Base-by-base conservation (phyloP, 352 stramenopile species). In the Halophytophthora batemanensis region DNA sequence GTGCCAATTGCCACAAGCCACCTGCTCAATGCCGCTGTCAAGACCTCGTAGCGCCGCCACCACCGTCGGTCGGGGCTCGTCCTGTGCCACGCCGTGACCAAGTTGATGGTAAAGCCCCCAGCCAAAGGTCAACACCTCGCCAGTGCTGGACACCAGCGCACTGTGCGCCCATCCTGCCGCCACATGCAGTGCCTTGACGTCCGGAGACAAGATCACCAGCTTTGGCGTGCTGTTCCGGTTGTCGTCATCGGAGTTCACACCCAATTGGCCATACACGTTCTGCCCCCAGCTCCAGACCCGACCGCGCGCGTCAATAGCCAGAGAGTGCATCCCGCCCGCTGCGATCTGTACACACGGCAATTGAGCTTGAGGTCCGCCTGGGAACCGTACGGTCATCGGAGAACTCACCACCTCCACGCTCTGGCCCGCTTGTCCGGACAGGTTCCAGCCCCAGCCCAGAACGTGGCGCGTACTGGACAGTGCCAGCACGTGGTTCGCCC, bases 31-130 rank as follows among this genome's bases (percentile, higher is more conserved):
- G 2, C 67, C 43, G 37, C 66, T 73, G 25, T 76, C 68, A 10
- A 93, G 53, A 11, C 80, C 82, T 41, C 67, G 52, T 4, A 93
- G 47, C 2, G 80, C 78, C 3, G 69, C 53, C 6, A 90, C 65
- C 7, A 31, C 22, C 14, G 44, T 41, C 0, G 79, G 76, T 2
- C 29, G n/a, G 19, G 7, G 15, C 23, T 68, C 47, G 45, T 83
- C 52, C 7, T 77, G 57, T 3, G 78, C 74, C 1, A 37, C 53
- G 3, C 78, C 76, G 28, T 90, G 77, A 5, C 82, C 82, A 17
- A 93, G 63, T 41, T 93, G 82, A 41, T 89, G 81, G 48, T 93
- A 93, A 10, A 89, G 52, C 2, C 82, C 82, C 80, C 81, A 93
- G 13, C 82, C 82, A 46, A 85, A 88, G 1, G 80, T 91, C 45